phyloP scores from a whole-genome alignment of 2,329 filamentous ascomycete genomes.

The Epicoccum nigrum region DNA sequence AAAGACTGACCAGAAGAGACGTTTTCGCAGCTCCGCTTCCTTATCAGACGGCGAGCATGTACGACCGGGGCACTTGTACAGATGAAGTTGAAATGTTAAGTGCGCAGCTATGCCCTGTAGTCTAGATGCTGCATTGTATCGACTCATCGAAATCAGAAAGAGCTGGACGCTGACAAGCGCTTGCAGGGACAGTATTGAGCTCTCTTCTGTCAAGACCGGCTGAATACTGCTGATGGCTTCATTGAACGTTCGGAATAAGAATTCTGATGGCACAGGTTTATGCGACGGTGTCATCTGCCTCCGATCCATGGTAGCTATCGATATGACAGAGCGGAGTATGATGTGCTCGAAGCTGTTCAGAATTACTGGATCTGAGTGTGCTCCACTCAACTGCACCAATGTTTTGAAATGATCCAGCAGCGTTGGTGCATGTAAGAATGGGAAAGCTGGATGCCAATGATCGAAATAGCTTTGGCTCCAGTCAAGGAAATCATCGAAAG shows the following conservation, averaged over 20 bases:
- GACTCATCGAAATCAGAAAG: constrained; percentile 31
- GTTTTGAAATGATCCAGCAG: constrained; percentile 27
- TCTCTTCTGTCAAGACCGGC: constrained; percentile 27
- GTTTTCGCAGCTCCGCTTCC: constrained; percentile 30
- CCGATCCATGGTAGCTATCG: constrained; percentile 30
- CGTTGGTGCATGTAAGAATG: constrained; percentile 32
- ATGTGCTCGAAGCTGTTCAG: constrained; percentile 21
- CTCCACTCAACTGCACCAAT: background rate
- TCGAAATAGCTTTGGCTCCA: constrained; percentile 39
- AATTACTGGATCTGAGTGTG: background rate
- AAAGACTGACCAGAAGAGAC: constrained; percentile 33
- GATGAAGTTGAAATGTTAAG: constrained; percentile 27
- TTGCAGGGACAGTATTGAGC: constrained; percentile 31
- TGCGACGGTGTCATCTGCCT: constrained; percentile 18
- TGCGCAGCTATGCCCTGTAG: constrained; percentile 30
- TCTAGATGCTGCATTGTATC: constrained; percentile 34
- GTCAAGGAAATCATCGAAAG: constrained; percentile 31
- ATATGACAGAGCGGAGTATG: constrained; percentile 32
- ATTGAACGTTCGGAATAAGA: constrained; percentile 29
- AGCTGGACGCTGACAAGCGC: constrained; percentile 32
- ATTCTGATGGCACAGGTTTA: constrained; percentile 17
- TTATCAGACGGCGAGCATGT: constrained; percentile 8
- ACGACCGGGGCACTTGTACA: constrained; percentile 26
- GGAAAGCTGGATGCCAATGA: constrained; percentile 36
- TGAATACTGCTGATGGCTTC: constrained; percentile 28